These are phyloP conservation scores for Pluteus cervinus DNA, from an alignment of 768 basidiomycete species.

Conservation along the genomic window DNA sequence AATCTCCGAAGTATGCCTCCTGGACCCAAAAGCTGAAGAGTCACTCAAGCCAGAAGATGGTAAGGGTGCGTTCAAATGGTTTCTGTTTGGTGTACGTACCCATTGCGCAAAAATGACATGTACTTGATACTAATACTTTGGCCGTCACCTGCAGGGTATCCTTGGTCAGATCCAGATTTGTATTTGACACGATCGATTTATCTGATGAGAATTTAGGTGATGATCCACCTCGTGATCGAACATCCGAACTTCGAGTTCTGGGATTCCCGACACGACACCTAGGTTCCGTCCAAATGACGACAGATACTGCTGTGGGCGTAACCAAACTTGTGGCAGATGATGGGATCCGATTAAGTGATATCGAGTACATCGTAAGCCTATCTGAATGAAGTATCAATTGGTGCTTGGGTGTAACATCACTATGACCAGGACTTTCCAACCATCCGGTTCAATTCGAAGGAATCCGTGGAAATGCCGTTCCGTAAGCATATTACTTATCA, in stretches of 20 bases:
- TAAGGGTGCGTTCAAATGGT: conserved; percentile 72
- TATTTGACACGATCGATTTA: conserved; percentile 1
- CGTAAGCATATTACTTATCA: conserved; percentile 40
- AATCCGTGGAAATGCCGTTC: conserved; percentile 99
- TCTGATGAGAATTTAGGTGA: conserved; percentile 51
- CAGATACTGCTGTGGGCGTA: conserved; percentile 92
- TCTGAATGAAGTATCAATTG: neutral
- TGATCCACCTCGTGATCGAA: conserved; percentile 93
- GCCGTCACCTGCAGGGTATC: conserved; percentile 21
- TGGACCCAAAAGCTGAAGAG: conserved; percentile 84
- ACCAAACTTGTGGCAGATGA: conserved; percentile 80
- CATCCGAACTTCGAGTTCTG: conserved; percentile 76
- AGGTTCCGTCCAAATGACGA: conserved; percentile 94
- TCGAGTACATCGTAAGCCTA: conserved; percentile 61
- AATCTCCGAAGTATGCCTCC: conserved; percentile 72
- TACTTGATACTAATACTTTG: neutral
- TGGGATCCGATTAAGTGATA: conserved; percentile 63
- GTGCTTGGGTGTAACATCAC: neutral
- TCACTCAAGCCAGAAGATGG: conserved; percentile 73
- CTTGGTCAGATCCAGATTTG: conserved; percentile 19
- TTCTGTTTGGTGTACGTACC: conserved; percentile 79
- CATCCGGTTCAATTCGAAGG: conserved; percentile 78
- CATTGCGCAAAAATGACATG: conserved; percentile 1
- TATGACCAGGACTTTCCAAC: conserved; percentile 77
- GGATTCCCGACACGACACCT: conserved; percentile 87